Percentiles rank a stretch among this genome's conserved stretches.
These are phyloP conservation scores for Mycena metata DNA, from an alignment of 768 basidiomycete species.

Conservation along the genomic window DNA sequence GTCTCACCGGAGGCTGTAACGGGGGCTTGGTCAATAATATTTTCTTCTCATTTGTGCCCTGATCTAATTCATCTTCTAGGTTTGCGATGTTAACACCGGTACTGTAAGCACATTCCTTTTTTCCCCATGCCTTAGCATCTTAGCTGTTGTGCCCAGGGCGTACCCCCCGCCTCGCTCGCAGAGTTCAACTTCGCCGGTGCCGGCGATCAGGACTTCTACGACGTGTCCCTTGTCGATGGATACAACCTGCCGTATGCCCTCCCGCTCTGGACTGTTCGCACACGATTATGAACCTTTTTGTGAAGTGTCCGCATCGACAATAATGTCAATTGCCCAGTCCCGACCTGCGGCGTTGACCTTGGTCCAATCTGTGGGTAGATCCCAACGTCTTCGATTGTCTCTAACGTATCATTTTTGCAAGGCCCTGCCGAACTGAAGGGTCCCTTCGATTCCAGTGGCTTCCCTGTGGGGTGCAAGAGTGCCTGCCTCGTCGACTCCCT, in stretches of 20 bases:
- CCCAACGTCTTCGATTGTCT: not conserved
- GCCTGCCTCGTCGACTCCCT: slow-evolving; percentile 19
- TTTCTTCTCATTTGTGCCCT: too few relatives aligned
- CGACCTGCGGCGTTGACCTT: slow-evolving; percentile 56
- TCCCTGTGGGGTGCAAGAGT: slow-evolving; percentile 23
- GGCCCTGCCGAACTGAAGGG: slow-evolving; percentile 16
- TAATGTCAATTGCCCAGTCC: slow-evolving; percentile 60
- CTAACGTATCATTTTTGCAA: not conserved
- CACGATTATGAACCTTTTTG: not conserved
- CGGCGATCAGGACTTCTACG: slow-evolving; percentile 57
- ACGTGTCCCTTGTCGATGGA: slow-evolving; percentile 72
- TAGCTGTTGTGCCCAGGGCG: not conserved
- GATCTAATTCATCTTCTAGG: too few relatives aligned
- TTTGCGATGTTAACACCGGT: slow-evolving; percentile 55
- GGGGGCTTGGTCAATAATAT: slow-evolving; percentile 61
- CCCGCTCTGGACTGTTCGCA: too few relatives aligned
- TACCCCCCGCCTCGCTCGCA: slow-evolving; percentile 71
- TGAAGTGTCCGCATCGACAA: slow-evolving; percentile 58
- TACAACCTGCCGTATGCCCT: slow-evolving; percentile 61
- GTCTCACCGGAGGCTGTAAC: slow-evolving; percentile 76
- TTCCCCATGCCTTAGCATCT: too few relatives aligned
- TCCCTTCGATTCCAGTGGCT: slow-evolving; percentile 16
- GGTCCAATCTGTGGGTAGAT: slow-evolving; percentile 21
- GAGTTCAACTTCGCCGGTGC: slow-evolving; percentile 71
- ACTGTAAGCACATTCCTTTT: not conserved